Evolutionary conservation across 2,329 filamentous ascomycete species (phyloP), one percentile per base, ranked within the genome.

Genomic region (Scleromitrula shiraiana): DNA sequence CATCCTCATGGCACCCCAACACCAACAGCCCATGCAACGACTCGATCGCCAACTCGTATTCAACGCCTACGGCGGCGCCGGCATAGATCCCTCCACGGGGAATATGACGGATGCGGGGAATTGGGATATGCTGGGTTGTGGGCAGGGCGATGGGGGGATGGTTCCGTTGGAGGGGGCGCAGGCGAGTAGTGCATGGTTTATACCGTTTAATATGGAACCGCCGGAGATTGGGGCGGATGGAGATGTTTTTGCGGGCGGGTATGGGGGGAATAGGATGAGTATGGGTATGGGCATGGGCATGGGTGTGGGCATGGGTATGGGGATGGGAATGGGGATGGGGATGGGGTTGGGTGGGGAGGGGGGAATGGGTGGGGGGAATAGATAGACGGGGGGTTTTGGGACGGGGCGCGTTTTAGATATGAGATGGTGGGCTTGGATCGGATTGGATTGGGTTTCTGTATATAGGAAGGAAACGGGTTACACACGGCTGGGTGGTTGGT

Each of bases 191-290:
- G 87, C 85, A 5, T 97, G 90, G 87, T 95, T 94, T 65, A 82
- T 95, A 71, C 88, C 90, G 1, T 95, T 95, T 67, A 94, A 95
- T 62, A 80, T 95, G 67, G 86, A 93, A 50, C 86, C 88, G 17
- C 81, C 85, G 0, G 77, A 80, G 49, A 66, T 78, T 35, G 68
- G 69, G 6, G 12, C 22, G 17, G 35, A 38, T 8, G 35, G 14
- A 10, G 60, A 64, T 50, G 41, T 57, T 4, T 60, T 63, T 40
- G 36, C 24, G 7, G 23, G 38, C 7, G 20, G 20, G 15, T 37
- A 19, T 19, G 35, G n/a, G 35, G 41, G 45, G 17, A 15, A 20
- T 19, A 46, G n/a, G n/a, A n/a, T n/a, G n/a, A n/a, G n/a, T n/a
- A n/a, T n/a, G 7, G 23, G 23, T 27, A 37, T 29, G 12, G 19